phyloP scores from a whole-genome alignment of 805 yeast genomes.

The Cyberlindnera americana region DNA sequence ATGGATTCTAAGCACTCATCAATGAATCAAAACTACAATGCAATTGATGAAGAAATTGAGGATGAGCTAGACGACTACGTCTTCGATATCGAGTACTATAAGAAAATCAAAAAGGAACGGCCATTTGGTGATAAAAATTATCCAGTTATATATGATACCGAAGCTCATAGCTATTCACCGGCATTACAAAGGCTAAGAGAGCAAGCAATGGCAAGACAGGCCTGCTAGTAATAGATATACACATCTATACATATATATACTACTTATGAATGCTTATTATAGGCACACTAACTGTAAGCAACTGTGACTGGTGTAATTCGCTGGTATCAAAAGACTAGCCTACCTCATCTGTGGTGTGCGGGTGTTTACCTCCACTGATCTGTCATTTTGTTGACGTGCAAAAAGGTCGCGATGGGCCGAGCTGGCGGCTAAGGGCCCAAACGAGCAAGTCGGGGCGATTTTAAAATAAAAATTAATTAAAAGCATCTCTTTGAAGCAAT shows the following conservation, averaged over 20 bases:
- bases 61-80: conserved; percentile 19
- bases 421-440: too few species aligned
- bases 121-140: conserved; percentile 40
- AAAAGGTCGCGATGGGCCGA: too few species aligned
- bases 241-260: too few species aligned
- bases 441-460: not conserved
- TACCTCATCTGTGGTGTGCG: too few species aligned
- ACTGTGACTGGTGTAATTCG: too few species aligned
- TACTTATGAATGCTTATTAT: too few species aligned
- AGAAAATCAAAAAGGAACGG: conserved; percentile 31
- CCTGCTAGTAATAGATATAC: not conserved
- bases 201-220: conserved; percentile 19
- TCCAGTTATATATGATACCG: conserved; percentile 35
- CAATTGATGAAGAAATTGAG: conserved; percentile 13
- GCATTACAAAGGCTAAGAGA: conserved; percentile 27
- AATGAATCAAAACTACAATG: conserved; percentile 5
- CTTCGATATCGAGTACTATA: conserved; percentile 34
- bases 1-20: conserved; percentile 18
- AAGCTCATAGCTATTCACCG: conserved; percentile 26
- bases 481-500: too few species aligned
- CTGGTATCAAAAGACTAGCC: too few species aligned
- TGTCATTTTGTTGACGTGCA: not conserved
- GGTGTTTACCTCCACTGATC: too few species aligned
- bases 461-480: too few species aligned
- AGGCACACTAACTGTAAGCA: not conserved